Base-by-base conservation (phyloP, 257 asterid species). In the Solanum piurae region DNA sequence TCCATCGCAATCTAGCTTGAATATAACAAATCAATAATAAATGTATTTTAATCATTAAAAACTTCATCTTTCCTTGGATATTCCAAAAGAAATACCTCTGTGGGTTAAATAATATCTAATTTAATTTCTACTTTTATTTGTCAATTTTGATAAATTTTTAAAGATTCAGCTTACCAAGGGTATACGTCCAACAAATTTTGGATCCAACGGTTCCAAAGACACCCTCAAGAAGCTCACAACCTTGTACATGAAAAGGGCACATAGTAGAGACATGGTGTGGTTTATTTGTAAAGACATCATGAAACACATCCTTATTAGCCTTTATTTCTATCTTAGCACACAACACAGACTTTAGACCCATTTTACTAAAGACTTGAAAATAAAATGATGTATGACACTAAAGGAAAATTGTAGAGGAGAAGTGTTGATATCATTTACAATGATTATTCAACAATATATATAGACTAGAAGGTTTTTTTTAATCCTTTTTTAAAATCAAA, bases 201-300 rank as follows among this genome's bases (percentile, higher is more conserved):
- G 89, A 86, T 23, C 89, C 89, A 71, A 71, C 86, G 0, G 49
- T 68, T 55, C 89, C 90, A 14, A 82, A 16, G 29, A 21, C 49
- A 36, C 90, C 90, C 4, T 52, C 87, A 72, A 72, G 79, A 86
- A 79, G 87, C 75, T 86, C 86, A 86, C 85, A 86, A 12, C 72
- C 83, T 40, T 89, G 85, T 3, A 86, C 23, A 36, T 83, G 83
- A 3, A 5, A 75, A 40, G 89, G 89, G 55, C 2, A 18, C 7
- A 77, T 71, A 2, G 18, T 87, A 52, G 89, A 87, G 18, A 88
- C 34, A 7, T 90, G 52, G 25, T 88, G 89, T 12, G 91, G 91
- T 23, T 72, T 90, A 33, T 69, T 18, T 29, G 58, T 72, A 25
- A 88, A 40, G 29, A 86, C 2, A 34, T 90, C 91, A 83, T 86